phyloP scores from a whole-genome alignment of 108 stramenopile species.

The Nitzschia putrida region DNA sequence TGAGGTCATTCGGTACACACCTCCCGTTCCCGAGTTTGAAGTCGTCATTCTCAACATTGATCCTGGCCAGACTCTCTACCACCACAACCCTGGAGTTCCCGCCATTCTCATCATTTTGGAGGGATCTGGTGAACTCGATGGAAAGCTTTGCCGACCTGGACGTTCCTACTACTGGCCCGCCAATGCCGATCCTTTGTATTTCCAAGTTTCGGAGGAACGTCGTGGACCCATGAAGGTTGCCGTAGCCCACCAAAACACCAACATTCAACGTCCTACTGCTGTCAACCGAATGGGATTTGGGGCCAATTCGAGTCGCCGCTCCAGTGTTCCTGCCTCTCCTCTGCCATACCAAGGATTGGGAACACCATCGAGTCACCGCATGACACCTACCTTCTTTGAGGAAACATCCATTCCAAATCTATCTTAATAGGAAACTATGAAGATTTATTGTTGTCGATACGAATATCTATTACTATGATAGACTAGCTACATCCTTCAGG shows the following conservation, averaged over 20 bases:
- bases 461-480: too few species aligned
- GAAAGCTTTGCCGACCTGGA: conserved; percentile 64
- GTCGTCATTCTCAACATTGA: conserved; percentile 70
- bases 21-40: conserved; percentile 80
- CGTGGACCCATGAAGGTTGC: conserved; percentile 73
- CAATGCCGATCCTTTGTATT: conserved; percentile 43
- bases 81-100: conserved; percentile 56
- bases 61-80: conserved; percentile 55
- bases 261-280: conserved; percentile 58
- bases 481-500: too few species aligned
- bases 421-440: too few species aligned
- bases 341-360: conserved; percentile 39
- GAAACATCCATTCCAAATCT: background rate
- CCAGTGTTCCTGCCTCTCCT: conserved; percentile 39
- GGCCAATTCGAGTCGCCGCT: conserved; percentile 18
- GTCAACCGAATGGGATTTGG: conserved; percentile 40
- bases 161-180: conserved; percentile 62
- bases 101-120: conserved; percentile 72
- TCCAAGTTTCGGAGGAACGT: conserved; percentile 52
- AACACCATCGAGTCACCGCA: conserved; percentile 4
- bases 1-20: conserved; percentile 75
- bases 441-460: too few species aligned
- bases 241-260: conserved; percentile 69
- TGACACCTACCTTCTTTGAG: background rate
- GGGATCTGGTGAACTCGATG: conserved; percentile 70